These are phyloP conservation scores for Telopea speciosissima DNA, from an alignment of 177 flowering plant genomes.

Conservation along the genomic window DNA sequence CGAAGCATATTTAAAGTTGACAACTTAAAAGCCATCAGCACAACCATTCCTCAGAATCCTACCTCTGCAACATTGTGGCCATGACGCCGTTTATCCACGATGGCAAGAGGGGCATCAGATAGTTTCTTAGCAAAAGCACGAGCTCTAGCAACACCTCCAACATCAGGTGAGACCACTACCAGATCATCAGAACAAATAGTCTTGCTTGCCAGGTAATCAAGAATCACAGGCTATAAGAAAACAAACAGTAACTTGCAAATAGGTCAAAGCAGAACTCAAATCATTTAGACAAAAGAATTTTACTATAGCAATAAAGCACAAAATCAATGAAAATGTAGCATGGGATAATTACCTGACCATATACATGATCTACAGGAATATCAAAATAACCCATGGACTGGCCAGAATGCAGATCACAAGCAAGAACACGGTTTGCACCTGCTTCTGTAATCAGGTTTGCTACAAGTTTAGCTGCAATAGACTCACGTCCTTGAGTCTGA, in stretches of 20 bases:
- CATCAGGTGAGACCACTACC: slow-evolving; percentile 65
- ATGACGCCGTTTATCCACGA: slow-evolving; percentile 58
- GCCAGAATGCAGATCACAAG: slow-evolving; percentile 94
- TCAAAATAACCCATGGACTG: slow-evolving; percentile 96
- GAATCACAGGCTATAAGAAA: slow-evolving; percentile 42
- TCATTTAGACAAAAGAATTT: background rate
- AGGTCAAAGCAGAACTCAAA: background rate
- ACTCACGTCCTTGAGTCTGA: slow-evolving; percentile 93
- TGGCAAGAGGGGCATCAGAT: slow-evolving; percentile 59
- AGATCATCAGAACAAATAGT: slow-evolving; percentile 32
- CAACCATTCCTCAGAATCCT: too few relatives aligned
- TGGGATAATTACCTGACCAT: slow-evolving; percentile 57
- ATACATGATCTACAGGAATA: slow-evolving; percentile 89
- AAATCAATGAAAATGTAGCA: background rate
- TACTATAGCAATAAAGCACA: background rate
- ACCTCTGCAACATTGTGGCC: slow-evolving; percentile 60
- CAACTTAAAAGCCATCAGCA: background rate
- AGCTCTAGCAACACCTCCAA: slow-evolving; percentile 60
- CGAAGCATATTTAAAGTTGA: background rate
- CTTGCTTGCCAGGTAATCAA: slow-evolving; percentile 59
- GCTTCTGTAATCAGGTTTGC: slow-evolving; percentile 87
- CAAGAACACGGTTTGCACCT: slow-evolving; percentile 87
- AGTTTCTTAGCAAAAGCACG: slow-evolving; percentile 55
- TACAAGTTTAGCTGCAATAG: slow-evolving; percentile 92
- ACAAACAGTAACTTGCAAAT: slow-evolving; percentile 4